A percentile compares a stretch with the other conserved stretches of the same genome.
Evolutionary conservation across 352 stramenopile species (phyloP).

Genomic region (Globisporangium cylindrosporum): DNA sequence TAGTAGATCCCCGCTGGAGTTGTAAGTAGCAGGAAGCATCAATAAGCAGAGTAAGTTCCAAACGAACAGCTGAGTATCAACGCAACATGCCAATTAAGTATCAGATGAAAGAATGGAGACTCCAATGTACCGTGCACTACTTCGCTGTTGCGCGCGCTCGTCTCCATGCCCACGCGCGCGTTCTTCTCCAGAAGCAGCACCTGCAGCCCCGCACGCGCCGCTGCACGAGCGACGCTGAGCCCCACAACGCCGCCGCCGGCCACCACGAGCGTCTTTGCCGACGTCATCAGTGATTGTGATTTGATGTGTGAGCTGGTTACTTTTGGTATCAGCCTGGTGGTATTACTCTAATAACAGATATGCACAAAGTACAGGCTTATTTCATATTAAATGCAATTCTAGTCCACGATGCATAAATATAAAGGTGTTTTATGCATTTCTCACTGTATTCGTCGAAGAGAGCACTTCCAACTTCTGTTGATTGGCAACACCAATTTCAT

Average conservation of each 20-base stretch:
- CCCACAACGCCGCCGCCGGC: conserved; percentile 76
- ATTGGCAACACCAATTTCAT: not conserved
- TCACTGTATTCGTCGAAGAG: not conserved
- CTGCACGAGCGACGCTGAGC: conserved; percentile 59
- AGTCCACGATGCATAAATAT: too few species aligned
- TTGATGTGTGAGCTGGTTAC: not conserved
- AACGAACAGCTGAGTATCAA: not conserved
- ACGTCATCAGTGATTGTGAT: not conserved
- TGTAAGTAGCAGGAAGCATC: not conserved
- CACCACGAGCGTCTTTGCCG: conserved; percentile 58
- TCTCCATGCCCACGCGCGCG: conserved; percentile 78
- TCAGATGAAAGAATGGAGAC: conserved; percentile 4
- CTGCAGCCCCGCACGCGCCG: conserved; percentile 52
- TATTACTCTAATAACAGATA: too few species aligned
- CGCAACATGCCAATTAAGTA: not conserved
- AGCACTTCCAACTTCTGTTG: not conserved
- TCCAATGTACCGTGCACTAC: conserved; percentile 89
- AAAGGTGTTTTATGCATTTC: not conserved
- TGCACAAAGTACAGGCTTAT: too few species aligned
- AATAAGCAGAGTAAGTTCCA: not conserved
- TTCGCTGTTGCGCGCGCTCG: conserved; percentile 92
- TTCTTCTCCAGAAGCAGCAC: conserved; percentile 90
- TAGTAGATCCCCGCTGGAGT: conserved; percentile 92
- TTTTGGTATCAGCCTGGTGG: not conserved
- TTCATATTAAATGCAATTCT: too few species aligned